Evolutionary conservation across 208 protist genomes (phyloP).

Genomic region (Angomonas desouzai): DNA sequence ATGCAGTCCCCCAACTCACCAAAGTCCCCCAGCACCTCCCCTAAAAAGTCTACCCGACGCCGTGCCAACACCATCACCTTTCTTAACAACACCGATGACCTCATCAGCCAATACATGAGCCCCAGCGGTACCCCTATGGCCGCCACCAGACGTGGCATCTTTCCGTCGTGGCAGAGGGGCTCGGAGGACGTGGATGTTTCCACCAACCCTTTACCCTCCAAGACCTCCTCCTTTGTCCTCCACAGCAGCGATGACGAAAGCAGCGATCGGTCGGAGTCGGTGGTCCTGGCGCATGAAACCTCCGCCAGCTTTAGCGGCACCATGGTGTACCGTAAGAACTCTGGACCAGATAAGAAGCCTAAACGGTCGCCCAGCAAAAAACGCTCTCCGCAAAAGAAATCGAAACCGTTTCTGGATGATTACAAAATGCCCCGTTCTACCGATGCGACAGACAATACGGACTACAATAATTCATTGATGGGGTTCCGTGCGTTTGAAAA

Average conservation of each 20-base stretch:
- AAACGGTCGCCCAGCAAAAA: not conserved
- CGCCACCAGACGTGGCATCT: not conserved
- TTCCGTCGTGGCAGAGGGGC: not conserved
- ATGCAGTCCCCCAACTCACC: not conserved
- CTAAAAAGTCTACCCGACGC: not conserved
- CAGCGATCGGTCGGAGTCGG: not conserved
- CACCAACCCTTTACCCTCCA: not conserved
- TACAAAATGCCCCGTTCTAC: not conserved
- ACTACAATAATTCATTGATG: not conserved
- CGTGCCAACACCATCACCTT: constrained; percentile 12
- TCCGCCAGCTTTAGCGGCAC: not conserved
- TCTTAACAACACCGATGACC: constrained; percentile 9
- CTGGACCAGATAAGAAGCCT: not conserved
- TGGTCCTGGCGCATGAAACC: not conserved
- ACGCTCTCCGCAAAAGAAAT: not conserved
- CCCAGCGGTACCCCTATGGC: not conserved
- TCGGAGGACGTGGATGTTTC: not conserved
- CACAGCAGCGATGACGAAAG: constrained; percentile 1
- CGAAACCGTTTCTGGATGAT: constrained; percentile 1
- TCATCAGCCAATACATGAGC: not conserved
- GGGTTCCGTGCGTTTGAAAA: constrained; percentile 11
- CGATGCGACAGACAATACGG: not conserved
- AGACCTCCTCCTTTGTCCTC: not conserved
- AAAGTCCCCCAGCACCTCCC: not conserved
- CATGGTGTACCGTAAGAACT: not conserved